Evolutionary conservation across 345 rosid species (phyloP).

Genomic region (Barbarea vulgaris): DNA sequence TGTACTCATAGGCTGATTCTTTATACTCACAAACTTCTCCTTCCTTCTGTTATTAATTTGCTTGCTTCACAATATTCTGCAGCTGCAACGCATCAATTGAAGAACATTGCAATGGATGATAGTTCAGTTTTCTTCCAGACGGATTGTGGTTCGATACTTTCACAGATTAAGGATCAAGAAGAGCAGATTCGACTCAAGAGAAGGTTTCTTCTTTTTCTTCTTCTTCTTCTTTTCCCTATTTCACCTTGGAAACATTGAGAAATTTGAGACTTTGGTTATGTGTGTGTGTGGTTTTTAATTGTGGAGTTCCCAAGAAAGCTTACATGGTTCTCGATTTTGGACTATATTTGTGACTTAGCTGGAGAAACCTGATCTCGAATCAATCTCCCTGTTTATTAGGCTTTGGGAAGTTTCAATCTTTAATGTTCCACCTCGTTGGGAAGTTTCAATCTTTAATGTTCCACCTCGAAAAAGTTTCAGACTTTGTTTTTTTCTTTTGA

Average conservation of each 20-base stretch:
- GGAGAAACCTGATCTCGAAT: neutral
- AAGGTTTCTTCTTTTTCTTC: conserved; percentile 46
- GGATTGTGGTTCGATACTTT: conserved; percentile 47
- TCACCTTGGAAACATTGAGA: neutral
- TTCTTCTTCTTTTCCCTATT: neutral
- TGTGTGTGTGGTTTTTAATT: too few relatives aligned
- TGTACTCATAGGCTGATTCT: neutral
- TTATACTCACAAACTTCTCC: neutral
- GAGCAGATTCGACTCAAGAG: conserved; percentile 56
- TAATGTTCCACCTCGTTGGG: neutral
- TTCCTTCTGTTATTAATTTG: neutral
- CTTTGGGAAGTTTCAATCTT: neutral
- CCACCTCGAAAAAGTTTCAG: neutral
- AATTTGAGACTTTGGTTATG: neutral
- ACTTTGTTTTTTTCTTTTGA: conserved; percentile 7
- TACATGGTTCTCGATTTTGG: conserved; percentile 1
- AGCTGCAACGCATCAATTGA: neutral
- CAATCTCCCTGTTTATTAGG: neutral
- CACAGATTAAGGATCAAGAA: conserved; percentile 56
- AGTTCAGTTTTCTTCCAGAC: conserved; percentile 21
- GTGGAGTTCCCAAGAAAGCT: neutral
- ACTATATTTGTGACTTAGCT: neutral
- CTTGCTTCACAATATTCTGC: neutral
- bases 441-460: neutral
- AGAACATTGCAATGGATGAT: conserved; percentile 30